Conservation (phyloP, 345 rosid genomes). For the Salix koriyanagi region DNA sequence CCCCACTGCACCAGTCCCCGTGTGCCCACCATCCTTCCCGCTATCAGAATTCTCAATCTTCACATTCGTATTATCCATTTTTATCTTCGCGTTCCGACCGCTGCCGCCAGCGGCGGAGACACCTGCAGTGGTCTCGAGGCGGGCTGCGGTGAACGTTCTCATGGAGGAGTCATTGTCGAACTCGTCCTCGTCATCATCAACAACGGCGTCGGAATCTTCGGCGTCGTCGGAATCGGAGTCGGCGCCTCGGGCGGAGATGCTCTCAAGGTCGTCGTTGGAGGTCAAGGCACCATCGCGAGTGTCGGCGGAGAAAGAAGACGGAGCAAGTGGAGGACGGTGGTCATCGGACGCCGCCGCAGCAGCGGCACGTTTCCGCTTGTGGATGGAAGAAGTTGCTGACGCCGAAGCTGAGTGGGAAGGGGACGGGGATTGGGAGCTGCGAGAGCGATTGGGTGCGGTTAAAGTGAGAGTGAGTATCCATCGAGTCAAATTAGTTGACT, state of each 20-base stretch:
- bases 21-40: constrained; percentile 50
- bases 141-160: constrained; percentile 77
- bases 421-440: constrained; percentile 83
- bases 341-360: constrained; percentile 65
- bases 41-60: constrained; percentile 74
- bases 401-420: constrained; percentile 99
- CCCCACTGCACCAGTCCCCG: constrained; percentile 38
- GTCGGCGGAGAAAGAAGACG: constrained; percentile 88
- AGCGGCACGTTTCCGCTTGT: constrained; percentile 82
- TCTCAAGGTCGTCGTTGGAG: constrained; percentile 95
- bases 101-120: constrained; percentile 29
- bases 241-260: constrained; percentile 88
- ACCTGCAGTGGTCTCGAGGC: constrained; percentile 54
- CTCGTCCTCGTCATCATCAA: constrained; percentile 88
- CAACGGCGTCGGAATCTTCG: constrained; percentile 87
- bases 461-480: constrained; percentile 64
- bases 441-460: constrained; percentile 77
- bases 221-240: constrained; percentile 78
- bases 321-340: constrained; percentile 76
- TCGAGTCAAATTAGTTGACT: not conserved
- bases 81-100: constrained; percentile 55
- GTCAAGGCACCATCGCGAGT: constrained; percentile 91
- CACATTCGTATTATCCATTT: constrained; percentile 57
- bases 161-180: constrained; percentile 81
- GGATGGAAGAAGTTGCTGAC: constrained; percentile 87